Evolutionary conservation across 73 alveolate species (phyloP).

Genomic region (Vitrella brassicaformis): DNA sequence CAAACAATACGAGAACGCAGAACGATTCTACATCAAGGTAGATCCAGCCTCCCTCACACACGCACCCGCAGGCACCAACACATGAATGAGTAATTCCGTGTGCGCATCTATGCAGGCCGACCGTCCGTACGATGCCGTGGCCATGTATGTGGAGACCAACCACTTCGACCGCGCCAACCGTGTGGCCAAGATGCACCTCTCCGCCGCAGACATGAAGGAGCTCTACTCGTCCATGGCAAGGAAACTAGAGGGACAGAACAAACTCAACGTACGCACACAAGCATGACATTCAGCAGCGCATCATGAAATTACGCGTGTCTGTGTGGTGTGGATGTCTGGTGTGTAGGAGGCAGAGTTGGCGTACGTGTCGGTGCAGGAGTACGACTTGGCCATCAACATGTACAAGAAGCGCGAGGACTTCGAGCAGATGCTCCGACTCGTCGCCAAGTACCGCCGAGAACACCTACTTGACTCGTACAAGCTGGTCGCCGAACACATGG

Average conservation of each 20-base stretch:
- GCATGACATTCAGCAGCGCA: too few species aligned
- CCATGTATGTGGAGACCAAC: conserved; percentile 17
- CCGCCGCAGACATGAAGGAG: conserved; percentile 23
- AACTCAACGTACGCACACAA: conserved; percentile 13
- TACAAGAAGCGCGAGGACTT: conserved; percentile 56
- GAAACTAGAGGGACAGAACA: conserved; percentile 15
- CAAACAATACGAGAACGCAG: conserved; percentile 92
- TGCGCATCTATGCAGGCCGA: neutral
- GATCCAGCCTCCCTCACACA: conserved; percentile 65
- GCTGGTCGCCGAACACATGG: conserved; percentile 86
- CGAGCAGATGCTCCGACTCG: conserved; percentile 96
- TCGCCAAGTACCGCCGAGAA: conserved; percentile 90
- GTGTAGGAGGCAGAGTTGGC: conserved; percentile 82
- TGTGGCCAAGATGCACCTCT: conserved; percentile 20
- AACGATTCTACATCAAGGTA: conserved; percentile 85
- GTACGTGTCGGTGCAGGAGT: conserved; percentile 90
- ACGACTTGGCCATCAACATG: conserved; percentile 95
- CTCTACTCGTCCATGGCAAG: conserved; percentile 17
- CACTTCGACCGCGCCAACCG: conserved; percentile 34
- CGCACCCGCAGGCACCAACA: conserved; percentile 88
- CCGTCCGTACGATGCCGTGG: neutral
- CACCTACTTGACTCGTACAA: conserved; percentile 33
- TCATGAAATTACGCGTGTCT: too few species aligned
- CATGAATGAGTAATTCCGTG: conserved; percentile 99
- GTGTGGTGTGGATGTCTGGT: too few species aligned